Evolutionary conservation across 768 basidiomycete genomes (phyloP).

Genomic region (Gyrodon lividus): DNA sequence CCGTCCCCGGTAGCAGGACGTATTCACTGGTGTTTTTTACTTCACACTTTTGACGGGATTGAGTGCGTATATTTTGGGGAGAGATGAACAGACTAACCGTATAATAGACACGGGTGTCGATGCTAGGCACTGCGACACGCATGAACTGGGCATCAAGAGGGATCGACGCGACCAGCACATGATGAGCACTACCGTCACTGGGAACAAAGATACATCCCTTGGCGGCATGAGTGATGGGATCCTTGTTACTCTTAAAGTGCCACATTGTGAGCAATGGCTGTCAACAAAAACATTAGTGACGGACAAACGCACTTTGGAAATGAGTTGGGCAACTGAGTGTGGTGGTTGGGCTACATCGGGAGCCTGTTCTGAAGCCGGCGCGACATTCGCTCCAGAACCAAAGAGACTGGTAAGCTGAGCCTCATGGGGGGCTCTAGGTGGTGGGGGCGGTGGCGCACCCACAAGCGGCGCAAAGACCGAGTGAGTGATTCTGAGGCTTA

Average conservation of each 20-base stretch:
- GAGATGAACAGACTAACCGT: conserved; percentile 7
- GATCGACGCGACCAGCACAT: conserved; percentile 22
- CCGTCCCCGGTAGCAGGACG: conserved; percentile 26
- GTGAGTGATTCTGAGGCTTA: conserved; percentile 9
- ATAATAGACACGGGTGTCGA: conserved; percentile 19
- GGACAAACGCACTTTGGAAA: conserved; percentile 9
- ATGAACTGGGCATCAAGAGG: conserved; percentile 21
- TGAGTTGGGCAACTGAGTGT: conserved; percentile 10
- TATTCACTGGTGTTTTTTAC: conserved; percentile 28
- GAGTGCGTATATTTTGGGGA: neutral
- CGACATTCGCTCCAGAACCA: neutral
- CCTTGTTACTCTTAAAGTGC: conserved; percentile 14
- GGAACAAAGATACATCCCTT: conserved; percentile 15
- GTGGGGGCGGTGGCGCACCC: no score
- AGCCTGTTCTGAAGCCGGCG: no score
- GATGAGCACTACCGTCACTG: conserved; percentile 10
- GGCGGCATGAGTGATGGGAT: conserved; percentile 19
- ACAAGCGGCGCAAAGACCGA: no score
- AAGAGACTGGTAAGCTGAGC: neutral
- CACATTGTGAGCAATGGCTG: neutral
- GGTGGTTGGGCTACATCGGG: neutral
- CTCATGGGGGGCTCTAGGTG: no score
- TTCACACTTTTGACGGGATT: conserved; percentile 13
- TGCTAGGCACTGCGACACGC: conserved; percentile 21
- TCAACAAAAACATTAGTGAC: neutral